Conservation (phyloP, 2,329 filamentous ascomycete genomes). For the Colletotrichum australisinense region DNA sequence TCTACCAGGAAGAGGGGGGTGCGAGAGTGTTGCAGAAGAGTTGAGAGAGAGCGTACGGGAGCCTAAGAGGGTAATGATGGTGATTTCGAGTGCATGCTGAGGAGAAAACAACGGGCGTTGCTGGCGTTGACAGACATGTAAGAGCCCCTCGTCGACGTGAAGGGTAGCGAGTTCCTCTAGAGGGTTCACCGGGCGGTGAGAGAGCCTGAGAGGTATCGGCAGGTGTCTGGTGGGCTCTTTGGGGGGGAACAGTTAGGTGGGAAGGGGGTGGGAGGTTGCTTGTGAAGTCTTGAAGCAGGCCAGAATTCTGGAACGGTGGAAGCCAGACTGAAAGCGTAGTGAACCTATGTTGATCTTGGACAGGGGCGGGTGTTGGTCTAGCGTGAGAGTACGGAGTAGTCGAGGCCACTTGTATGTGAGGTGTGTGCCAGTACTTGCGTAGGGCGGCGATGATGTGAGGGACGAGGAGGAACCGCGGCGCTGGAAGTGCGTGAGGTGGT, state of each 20-base stretch:
- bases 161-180: conserved; percentile 13
- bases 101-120: conserved; percentile 26
- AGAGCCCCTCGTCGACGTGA: conserved; percentile 22
- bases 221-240: background rate
- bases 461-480: conserved; percentile 11
- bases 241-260: background rate
- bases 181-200: conserved; percentile 33
- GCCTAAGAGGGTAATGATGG: conserved; percentile 21
- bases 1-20: background rate
- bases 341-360: conserved; percentile 6
- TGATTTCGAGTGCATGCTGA: conserved; percentile 32
- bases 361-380: conserved; percentile 12
- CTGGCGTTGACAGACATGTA: conserved; percentile 32
- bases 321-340: background rate
- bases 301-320: background rate
- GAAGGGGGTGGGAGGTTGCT: background rate
- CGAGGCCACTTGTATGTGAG: background rate
- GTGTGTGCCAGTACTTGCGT: background rate
- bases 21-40: conserved; percentile 1
- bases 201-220: background rate
- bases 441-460: conserved; percentile 19
- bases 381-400: no score
- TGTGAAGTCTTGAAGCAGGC: background rate
- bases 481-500: conserved; percentile 1
- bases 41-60: conserved; percentile 4